These are phyloP conservation scores for Pythium angustatum DNA, from an alignment of 352 stramenopile species.

Conservation along the genomic window DNA sequence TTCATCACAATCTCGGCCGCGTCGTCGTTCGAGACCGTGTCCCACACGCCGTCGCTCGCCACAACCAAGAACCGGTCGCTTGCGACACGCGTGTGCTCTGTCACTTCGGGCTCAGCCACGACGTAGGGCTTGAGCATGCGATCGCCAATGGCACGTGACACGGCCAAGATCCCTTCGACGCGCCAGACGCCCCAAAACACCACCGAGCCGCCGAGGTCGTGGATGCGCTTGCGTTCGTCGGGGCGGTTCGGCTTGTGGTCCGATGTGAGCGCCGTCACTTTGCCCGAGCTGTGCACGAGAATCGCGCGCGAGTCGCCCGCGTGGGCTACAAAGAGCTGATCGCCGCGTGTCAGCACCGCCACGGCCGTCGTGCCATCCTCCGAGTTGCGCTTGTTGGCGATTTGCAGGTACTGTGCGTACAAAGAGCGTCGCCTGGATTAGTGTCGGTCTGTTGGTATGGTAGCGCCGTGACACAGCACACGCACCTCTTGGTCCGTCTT, in stretches of 20 bases:
- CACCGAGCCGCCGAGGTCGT: slow-evolving; percentile 86
- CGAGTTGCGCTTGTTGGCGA: slow-evolving; percentile 76
- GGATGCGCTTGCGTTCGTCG: slow-evolving; percentile 89
- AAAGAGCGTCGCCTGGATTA: too few relatives aligned
- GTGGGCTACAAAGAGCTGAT: slow-evolving; percentile 88
- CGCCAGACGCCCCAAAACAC: slow-evolving; percentile 92
- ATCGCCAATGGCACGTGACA: slow-evolving; percentile 92
- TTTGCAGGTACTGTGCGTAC: slow-evolving; percentile 67
- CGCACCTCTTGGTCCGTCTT: slow-evolving; percentile 76
- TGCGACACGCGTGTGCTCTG: slow-evolving; percentile 52
- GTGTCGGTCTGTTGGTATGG: too few relatives aligned
- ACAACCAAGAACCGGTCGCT: slow-evolving; percentile 86
- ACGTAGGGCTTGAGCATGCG: slow-evolving; percentile 92
- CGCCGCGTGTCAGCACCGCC: slow-evolving; percentile 69
- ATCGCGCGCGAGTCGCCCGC: slow-evolving; percentile 89
- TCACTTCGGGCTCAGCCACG: slow-evolving; percentile 89
- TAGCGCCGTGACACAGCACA: too few relatives aligned
- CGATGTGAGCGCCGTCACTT: slow-evolving; percentile 72
- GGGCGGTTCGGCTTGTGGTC: slow-evolving; percentile 93
- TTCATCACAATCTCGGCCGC: slow-evolving; percentile 72
- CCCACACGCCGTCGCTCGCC: slow-evolving; percentile 92
- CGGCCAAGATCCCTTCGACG: slow-evolving; percentile 93
- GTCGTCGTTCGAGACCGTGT: slow-evolving; percentile 89
- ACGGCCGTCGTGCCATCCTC: slow-evolving; percentile 92
- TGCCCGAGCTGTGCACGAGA: slow-evolving; percentile 79